Percentiles rank a stretch among this genome's conserved stretches.
These are phyloP conservation scores for Diplodia corticola DNA, from an alignment of 2,329 filamentous ascomycete genomes.

Conservation along the genomic window DNA sequence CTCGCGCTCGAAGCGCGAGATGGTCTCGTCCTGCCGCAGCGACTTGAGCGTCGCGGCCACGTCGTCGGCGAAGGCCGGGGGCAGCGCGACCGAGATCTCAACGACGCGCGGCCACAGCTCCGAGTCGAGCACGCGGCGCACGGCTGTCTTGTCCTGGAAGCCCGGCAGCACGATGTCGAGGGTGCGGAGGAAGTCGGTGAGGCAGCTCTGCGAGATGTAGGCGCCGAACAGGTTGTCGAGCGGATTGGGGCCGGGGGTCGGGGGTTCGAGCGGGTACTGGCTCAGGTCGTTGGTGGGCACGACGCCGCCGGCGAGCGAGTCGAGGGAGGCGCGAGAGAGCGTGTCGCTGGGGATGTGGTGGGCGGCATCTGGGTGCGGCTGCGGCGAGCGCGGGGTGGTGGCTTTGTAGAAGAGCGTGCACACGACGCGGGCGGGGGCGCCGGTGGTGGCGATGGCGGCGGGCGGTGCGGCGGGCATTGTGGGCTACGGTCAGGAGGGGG, in stretches of 20 bases:
- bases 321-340: conserved; percentile 36
- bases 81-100: conserved; percentile 64
- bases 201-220: conserved; percentile 56
- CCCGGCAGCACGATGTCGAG: conserved; percentile 52
- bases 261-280: conserved; percentile 56
- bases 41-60: conserved; percentile 59
- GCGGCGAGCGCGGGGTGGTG: conserved; percentile 34
- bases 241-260: conserved; percentile 55
- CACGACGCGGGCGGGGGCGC: conserved; percentile 31
- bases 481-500: background rate
- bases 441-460: background rate
- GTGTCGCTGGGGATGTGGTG: conserved; percentile 36
- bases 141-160: conserved; percentile 50
- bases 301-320: conserved; percentile 45
- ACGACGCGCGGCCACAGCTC: conserved; percentile 63
- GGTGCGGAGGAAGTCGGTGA: conserved; percentile 57
- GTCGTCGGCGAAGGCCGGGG: conserved; percentile 37
- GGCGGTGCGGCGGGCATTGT: background rate
- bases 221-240: conserved; percentile 57
- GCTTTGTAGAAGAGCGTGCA: conserved; percentile 42
- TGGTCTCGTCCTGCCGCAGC: conserved; percentile 75
- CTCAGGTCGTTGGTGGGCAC: conserved; percentile 54
- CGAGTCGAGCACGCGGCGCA: conserved; percentile 58
- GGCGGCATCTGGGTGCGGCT: conserved; percentile 48
- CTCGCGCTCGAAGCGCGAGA: conserved; percentile 79